Conservation (phyloP, 306 rosid genomes). For the Canavalia gladiata region DNA sequence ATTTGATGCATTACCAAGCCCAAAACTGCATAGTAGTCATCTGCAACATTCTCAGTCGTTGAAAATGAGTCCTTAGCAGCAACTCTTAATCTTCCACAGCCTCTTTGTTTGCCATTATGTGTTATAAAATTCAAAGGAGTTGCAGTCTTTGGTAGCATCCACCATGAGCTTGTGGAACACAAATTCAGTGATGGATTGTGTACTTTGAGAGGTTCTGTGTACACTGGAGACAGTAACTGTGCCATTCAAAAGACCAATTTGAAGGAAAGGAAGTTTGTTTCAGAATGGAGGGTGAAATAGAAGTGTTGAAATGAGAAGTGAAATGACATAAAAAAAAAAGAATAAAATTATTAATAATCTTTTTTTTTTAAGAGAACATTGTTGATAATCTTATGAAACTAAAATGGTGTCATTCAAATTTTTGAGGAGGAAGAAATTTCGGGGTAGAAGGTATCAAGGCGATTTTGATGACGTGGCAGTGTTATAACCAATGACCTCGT, state of each 20-base stretch:
- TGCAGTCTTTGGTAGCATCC: constrained; percentile 47
- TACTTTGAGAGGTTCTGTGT: constrained; percentile 69
- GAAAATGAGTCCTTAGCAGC: constrained; percentile 65
- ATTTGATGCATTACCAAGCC: constrained; percentile 74
- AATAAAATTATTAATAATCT: constrained; percentile 34
- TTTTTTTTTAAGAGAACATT: too few relatives aligned
- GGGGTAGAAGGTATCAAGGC: constrained; percentile 43
- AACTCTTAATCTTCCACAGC: constrained; percentile 65
- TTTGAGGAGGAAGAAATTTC: constrained; percentile 68
- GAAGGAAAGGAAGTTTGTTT: background rate
- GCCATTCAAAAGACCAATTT: constrained; percentile 63
- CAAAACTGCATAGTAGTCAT: constrained; percentile 88
- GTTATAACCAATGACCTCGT: constrained; percentile 55
- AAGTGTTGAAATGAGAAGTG: constrained; percentile 3
- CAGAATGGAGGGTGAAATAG: background rate
- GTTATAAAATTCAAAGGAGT: constrained; percentile 51
- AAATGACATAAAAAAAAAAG: background rate
- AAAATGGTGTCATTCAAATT: constrained; percentile 35
- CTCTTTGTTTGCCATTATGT: constrained; percentile 57
- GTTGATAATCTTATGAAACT: constrained; percentile 44
- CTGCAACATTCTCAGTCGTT: constrained; percentile 63
- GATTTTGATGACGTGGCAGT: constrained; percentile 72
- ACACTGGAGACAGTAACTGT: constrained; percentile 69
- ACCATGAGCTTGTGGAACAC: constrained; percentile 60
- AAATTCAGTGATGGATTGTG: constrained; percentile 58